A percentile compares a stretch with the other conserved stretches of the same genome.
phyloP scores from a whole-genome alignment of 768 basidiomycete species.

The Termitomyces titanicus region DNA sequence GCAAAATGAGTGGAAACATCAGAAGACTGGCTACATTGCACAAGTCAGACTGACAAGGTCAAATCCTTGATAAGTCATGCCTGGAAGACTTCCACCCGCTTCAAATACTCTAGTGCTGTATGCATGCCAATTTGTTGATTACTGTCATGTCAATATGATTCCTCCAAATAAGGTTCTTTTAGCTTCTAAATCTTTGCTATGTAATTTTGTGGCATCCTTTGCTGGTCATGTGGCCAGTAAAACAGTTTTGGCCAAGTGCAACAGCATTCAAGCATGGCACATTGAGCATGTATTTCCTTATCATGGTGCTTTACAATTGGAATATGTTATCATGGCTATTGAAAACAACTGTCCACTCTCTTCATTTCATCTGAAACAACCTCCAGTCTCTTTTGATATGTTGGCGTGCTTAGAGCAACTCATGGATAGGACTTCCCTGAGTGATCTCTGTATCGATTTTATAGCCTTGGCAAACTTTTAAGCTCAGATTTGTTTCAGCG shows the following conservation, averaged over 20 bases:
- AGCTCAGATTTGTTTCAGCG: constrained; percentile 28
- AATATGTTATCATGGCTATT: constrained; percentile 20
- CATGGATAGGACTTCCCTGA: constrained; percentile 11
- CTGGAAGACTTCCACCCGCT: constrained; percentile 9
- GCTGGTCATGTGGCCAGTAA: constrained; percentile 16
- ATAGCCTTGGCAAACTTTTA: constrained; percentile 26
- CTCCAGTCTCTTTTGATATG: constrained; percentile 21
- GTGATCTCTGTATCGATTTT: constrained; percentile 20
- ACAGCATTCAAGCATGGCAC: constrained; percentile 31
- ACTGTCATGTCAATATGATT: constrained; percentile 17
- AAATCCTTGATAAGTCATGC: neutral
- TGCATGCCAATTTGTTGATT: neutral
- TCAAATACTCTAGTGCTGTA: constrained; percentile 4
- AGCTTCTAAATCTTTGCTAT: constrained; percentile 22
- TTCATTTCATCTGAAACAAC: constrained; percentile 2
- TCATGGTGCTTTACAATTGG: constrained; percentile 14
- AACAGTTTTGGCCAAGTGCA: constrained; percentile 19
- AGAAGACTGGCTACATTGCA: too few relatives aligned
- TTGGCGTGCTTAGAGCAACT: neutral
- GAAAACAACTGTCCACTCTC: constrained; percentile 20
- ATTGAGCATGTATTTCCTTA: constrained; percentile 19
- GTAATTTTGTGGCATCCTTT: constrained; percentile 23
- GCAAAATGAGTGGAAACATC: too few relatives aligned
- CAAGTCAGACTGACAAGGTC: neutral
- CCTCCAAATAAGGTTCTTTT: constrained; percentile 14